These are phyloP conservation scores for Suillus variegatus DNA, from an alignment of 768 basidiomycete species.

Conservation along the genomic window DNA sequence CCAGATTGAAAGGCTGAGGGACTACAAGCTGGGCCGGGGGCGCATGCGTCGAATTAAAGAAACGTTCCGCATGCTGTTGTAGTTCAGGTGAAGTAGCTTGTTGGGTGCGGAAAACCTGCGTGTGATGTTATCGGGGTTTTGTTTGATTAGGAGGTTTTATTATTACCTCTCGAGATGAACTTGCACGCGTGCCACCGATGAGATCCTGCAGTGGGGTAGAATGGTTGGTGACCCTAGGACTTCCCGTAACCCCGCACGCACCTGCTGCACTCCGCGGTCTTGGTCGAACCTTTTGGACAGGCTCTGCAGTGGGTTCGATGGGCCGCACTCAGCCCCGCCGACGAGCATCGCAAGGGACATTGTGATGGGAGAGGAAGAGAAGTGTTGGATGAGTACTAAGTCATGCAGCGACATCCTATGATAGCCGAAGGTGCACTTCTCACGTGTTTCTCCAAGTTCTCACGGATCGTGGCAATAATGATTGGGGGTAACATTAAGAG, in stretches of 20 bases:
- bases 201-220: slow-evolving; percentile 54
- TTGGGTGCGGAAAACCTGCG: slow-evolving; percentile 63
- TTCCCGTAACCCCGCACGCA: slow-evolving; percentile 25
- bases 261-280: slow-evolving; percentile 80
- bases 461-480: slow-evolving; percentile 1
- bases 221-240: slow-evolving; percentile 1
- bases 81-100: slow-evolving; percentile 40
- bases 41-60: slow-evolving; percentile 48
- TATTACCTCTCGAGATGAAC: slow-evolving; percentile 64
- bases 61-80: slow-evolving; percentile 68
- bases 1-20: slow-evolving; percentile 56
- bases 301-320: slow-evolving; percentile 78
- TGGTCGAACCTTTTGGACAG: slow-evolving; percentile 79
- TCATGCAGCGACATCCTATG: not conserved
- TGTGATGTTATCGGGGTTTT: slow-evolving; percentile 1
- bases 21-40: slow-evolving; percentile 36
- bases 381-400: not conserved
- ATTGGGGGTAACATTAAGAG: not conserved
- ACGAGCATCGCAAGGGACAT: slow-evolving; percentile 86
- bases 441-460: slow-evolving; percentile 3
- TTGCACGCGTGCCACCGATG: slow-evolving; percentile 59
- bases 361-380: slow-evolving; percentile 9
- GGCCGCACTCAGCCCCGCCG: slow-evolving; percentile 80
- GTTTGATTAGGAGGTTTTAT: slow-evolving; percentile 10
- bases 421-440: not conserved